phyloP scores from a whole-genome alignment of 169 alveolate genomes.

The Cryptosporidium meleagridis region DNA sequence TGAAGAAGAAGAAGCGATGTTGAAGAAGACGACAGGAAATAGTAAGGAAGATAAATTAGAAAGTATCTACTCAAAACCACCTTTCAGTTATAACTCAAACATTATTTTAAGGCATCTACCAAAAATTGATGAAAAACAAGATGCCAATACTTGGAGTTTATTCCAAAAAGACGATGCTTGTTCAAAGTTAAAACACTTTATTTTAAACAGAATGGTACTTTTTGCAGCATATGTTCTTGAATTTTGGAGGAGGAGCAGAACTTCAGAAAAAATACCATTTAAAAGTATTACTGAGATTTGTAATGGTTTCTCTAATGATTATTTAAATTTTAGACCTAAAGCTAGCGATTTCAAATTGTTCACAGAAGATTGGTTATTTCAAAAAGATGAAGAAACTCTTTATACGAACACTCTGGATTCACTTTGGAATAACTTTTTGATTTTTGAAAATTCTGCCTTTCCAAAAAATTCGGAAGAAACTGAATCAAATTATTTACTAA shows the following conservation, averaged over 20 bases:
- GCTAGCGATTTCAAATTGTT: slow-evolving; percentile 3
- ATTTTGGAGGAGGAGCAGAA: slow-evolving; percentile 28
- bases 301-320: background rate
- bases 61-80: slow-evolving; percentile 45
- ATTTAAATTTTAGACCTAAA: background rate
- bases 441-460: slow-evolving; percentile 41
- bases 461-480: slow-evolving; percentile 56
- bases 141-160: slow-evolving; percentile 14
- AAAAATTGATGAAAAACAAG: background rate
- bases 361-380: slow-evolving; percentile 19
- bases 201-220: slow-evolving; percentile 44
- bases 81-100: slow-evolving; percentile 25
- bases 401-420: slow-evolving; percentile 19
- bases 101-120: slow-evolving; percentile 21
- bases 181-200: slow-evolving; percentile 10
- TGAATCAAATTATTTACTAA: slow-evolving; percentile 20
- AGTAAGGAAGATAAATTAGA: background rate
- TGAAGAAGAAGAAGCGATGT: slow-evolving; percentile 33
- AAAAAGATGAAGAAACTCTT: background rate
- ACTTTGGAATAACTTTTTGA: slow-evolving; percentile 51
- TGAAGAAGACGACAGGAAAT: slow-evolving; percentile 28
- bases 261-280: slow-evolving; percentile 32
- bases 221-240: slow-evolving; percentile 52
- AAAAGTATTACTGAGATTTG: slow-evolving; percentile 37
- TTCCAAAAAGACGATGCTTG: slow-evolving; percentile 8